These are phyloP conservation scores for Podaxis sp. DNA, from an alignment of 768 basidiomycete genomes.

Conservation along the genomic window DNA sequence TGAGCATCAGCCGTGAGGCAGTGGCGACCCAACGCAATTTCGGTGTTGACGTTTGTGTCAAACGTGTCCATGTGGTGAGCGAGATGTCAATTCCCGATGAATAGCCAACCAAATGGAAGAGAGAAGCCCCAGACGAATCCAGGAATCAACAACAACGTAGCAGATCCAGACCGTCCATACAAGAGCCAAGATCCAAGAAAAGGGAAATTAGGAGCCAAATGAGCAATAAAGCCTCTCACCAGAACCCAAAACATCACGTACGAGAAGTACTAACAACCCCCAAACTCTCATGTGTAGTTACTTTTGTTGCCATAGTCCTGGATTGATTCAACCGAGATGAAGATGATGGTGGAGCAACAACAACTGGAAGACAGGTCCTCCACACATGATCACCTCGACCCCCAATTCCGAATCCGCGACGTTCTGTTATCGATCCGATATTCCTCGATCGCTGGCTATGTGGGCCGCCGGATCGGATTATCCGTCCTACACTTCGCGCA, in stretches of 20 bases:
- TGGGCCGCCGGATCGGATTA: constrained; percentile 3
- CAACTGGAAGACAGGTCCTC: neutral
- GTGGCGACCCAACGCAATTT: neutral
- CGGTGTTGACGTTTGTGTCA: too few species aligned
- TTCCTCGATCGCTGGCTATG: neutral
- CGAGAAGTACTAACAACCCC: constrained; percentile 40
- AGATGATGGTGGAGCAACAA: constrained; percentile 15
- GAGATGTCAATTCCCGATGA: too few species aligned
- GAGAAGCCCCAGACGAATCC: too few species aligned
- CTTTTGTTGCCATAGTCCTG: constrained; percentile 32
- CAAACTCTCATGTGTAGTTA: constrained; percentile 39
- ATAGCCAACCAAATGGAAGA: too few species aligned
- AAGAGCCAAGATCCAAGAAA: neutral
- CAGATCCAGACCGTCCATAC: neutral
- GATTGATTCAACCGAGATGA: neutral
- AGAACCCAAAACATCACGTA: constrained; percentile 25
- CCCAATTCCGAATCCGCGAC: neutral
- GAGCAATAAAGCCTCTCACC: too few species aligned
- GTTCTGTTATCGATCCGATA: constrained; percentile 10
- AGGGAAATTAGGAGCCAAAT: neutral
- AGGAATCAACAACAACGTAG: neutral
- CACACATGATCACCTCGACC: neutral
- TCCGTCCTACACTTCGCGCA: constrained; percentile 1
- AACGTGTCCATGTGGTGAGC: too few species aligned
- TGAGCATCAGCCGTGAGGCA: neutral